phyloP scores from a whole-genome alignment of 139 green algal genomes.

The Chlamydomonas sp. region DNA sequence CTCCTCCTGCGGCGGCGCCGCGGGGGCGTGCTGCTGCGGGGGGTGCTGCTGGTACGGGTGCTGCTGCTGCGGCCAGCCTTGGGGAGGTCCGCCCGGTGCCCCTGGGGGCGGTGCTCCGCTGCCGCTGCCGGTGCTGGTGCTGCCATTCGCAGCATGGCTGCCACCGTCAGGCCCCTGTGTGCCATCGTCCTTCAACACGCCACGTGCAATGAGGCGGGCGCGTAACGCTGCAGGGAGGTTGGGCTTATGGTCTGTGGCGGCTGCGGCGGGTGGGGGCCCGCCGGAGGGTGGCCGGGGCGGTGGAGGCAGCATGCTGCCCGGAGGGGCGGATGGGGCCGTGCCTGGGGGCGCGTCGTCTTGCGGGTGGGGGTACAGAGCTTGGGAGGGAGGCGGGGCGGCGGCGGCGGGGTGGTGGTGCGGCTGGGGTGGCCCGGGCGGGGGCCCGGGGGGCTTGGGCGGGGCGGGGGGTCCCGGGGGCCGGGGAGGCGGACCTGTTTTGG shows the following conservation, averaged over 20 bases:
- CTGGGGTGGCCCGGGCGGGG: not conserved
- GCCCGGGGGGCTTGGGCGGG: slow-evolving; percentile 36
- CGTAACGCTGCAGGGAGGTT: slow-evolving; percentile 69
- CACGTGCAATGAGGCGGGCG: slow-evolving; percentile 61
- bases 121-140: slow-evolving; percentile 12
- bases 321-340: slow-evolving; percentile 27
- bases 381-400: not conserved
- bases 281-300: not conserved
- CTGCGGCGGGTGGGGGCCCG: not conserved
- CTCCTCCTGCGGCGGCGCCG: slow-evolving; percentile 20
- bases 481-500: slow-evolving; percentile 5
- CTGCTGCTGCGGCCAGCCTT: slow-evolving; percentile 11
- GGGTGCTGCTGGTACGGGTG: slow-evolving; percentile 37
- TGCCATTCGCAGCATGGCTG: not conserved
- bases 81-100: not conserved
- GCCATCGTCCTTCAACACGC: slow-evolving; percentile 57
- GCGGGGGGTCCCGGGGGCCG: slow-evolving; percentile 11
- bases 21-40: slow-evolving; percentile 19
- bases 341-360: not conserved
- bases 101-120: no score
- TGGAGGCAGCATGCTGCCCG: slow-evolving; percentile 29
- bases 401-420: not conserved
- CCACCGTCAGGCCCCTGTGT: no score
- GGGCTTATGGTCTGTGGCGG: slow-evolving; percentile 22
- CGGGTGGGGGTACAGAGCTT: not conserved